Conservation (phyloP, 495 filamentous ascomycete species). For the Aspergillus sclerotiicarbonarius region DNA sequence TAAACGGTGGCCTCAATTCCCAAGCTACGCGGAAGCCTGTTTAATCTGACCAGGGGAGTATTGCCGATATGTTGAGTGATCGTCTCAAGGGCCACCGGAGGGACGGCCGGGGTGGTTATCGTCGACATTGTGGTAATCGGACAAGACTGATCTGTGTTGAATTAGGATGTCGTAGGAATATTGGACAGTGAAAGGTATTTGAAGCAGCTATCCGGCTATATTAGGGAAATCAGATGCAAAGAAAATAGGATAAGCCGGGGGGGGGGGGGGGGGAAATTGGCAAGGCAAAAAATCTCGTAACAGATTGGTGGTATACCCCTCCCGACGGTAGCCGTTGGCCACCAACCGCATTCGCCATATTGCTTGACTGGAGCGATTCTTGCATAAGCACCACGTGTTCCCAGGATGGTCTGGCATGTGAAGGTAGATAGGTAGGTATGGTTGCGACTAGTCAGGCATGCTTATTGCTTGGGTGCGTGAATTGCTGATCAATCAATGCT, state of each 20-base stretch:
- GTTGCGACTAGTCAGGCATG: no score
- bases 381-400: background rate
- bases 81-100: constrained; percentile 56
- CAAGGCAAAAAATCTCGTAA: constrained; percentile 13
- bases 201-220: background rate
- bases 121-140: constrained; percentile 44
- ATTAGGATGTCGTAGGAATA: background rate
- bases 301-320: constrained; percentile 5
- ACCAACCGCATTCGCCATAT: background rate
- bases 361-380: background rate
- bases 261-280: constrained; percentile 3
- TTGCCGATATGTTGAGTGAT: constrained; percentile 81
- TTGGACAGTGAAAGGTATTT: background rate
- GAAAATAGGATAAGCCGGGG: constrained; percentile 4
- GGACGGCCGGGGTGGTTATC: constrained; percentile 45
- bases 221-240: background rate
- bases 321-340: constrained; percentile 19
- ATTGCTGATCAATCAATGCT: no score
- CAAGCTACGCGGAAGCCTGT: constrained; percentile 83
- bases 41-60: constrained; percentile 89
- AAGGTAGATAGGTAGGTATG: no score
- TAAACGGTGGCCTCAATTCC: constrained; percentile 89
- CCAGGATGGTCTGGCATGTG: background rate
- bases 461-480: no score
- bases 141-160: background rate